Conservation (phyloP, 257 asterid species). For the Ehretia macrophylla region DNA sequence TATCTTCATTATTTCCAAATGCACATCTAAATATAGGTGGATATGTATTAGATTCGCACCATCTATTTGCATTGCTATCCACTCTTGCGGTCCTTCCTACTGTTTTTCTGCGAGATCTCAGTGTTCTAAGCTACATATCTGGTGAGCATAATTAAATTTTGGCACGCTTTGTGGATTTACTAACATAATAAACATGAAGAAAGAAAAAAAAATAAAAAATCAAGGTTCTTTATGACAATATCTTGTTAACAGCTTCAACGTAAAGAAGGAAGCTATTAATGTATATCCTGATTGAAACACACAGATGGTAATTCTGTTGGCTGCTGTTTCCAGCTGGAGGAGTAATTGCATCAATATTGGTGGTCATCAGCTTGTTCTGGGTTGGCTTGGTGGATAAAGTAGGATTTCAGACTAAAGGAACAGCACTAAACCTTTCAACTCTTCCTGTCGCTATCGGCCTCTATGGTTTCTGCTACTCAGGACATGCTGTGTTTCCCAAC, state of each 20-base stretch:
- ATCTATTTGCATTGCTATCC: slow-evolving; percentile 65
- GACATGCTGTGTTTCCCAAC: slow-evolving; percentile 94
- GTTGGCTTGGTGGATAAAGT: slow-evolving; percentile 74
- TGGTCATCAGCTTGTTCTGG: slow-evolving; percentile 81
- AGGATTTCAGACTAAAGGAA: slow-evolving; percentile 44
- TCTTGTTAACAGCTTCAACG: no score
- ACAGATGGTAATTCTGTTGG: no score
- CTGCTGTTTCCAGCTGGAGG: slow-evolving; percentile 67
- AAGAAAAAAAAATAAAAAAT: no score
- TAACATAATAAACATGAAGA: no score
- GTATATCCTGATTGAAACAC: background rate
- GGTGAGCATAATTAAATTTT: slow-evolving; percentile 39
- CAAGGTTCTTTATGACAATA: no score
- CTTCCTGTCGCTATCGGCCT: slow-evolving; percentile 96
- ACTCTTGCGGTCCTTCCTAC: slow-evolving; percentile 88
- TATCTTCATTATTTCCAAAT: slow-evolving; percentile 82
- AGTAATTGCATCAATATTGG: slow-evolving; percentile 87
- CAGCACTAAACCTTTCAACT: slow-evolving; percentile 60
- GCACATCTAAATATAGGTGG: slow-evolving; percentile 67
- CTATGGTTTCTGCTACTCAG: slow-evolving; percentile 92
- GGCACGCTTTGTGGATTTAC: background rate
- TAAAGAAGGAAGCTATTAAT: background rate
- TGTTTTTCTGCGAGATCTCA: slow-evolving; percentile 70
- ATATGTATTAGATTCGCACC: slow-evolving; percentile 45
- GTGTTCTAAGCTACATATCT: slow-evolving; percentile 85